A percentile compares a stretch with the other conserved stretches of the same genome.
Evolutionary conservation across 192 early-diverging fungal genomes (phyloP).

Genomic region (Coemansia sp.): DNA sequence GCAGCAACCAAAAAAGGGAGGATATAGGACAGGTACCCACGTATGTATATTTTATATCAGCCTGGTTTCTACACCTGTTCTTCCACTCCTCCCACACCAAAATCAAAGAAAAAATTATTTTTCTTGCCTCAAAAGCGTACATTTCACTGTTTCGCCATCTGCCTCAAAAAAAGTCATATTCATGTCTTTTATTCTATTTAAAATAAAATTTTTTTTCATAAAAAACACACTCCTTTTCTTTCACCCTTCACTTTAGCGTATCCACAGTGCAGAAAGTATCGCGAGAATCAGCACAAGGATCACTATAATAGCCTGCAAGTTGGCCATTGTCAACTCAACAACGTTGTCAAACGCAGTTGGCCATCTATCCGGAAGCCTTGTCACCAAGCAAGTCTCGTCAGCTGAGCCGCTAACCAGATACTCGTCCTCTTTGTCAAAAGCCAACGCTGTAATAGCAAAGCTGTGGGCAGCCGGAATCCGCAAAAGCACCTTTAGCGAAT

Average conservation of each 20-base stretch:
- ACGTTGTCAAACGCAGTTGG: conserved; percentile 28
- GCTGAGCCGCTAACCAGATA: conserved; percentile 78
- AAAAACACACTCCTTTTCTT: too few species aligned
- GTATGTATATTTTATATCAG: too few species aligned
- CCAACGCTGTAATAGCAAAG: conserved; percentile 78
- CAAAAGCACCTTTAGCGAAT: conserved; percentile 59
- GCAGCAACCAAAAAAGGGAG: too few species aligned
- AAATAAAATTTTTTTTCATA: not conserved
- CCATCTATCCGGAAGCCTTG: conserved; percentile 58
- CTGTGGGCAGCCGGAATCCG: conserved; percentile 69
- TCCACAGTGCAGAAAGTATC: conserved; percentile 15
- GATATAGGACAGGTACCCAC: too few species aligned
- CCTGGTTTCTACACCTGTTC: too few species aligned
- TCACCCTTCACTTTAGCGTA: too few species aligned
- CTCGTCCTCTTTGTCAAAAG: conserved; percentile 66
- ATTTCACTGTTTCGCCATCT: not conserved
- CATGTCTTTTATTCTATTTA: not conserved
- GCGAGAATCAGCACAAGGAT: conserved; percentile 32
- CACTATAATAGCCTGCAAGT: conserved; percentile 30
- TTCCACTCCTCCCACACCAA: not conserved
- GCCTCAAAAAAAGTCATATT: not conserved
- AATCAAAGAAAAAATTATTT: not conserved
- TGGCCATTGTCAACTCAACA: conserved; percentile 9
- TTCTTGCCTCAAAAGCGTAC: not conserved
- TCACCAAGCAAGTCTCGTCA: conserved; percentile 70